phyloP scores from a whole-genome alignment of 768 basidiomycete genomes.

The Dacryopinax spathularia region DNA sequence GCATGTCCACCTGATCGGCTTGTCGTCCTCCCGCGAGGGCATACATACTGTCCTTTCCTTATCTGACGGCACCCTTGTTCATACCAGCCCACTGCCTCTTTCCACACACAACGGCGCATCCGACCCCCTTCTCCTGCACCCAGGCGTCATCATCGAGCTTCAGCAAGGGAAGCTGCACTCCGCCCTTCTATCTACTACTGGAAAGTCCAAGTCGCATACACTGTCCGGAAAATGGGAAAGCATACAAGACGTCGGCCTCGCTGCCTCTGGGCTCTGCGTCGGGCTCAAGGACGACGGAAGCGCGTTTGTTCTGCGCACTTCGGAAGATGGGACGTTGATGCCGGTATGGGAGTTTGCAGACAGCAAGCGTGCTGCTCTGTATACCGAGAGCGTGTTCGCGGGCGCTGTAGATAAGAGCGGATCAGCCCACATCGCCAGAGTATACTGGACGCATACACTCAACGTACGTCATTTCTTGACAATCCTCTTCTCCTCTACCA shows the following conservation, averaged over 20 bases:
- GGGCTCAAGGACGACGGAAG: conserved; percentile 42
- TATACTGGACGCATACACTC: conserved; percentile 49
- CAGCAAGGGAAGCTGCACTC: conserved; percentile 38
- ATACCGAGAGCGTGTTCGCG: conserved; percentile 40
- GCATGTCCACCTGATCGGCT: conserved; percentile 37
- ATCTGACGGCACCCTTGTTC: not conserved
- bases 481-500: conserved; percentile 16
- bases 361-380: conserved; percentile 22
- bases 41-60: not conserved
- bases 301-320: conserved; percentile 40
- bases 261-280: conserved; percentile 43
- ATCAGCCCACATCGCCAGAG: conserved; percentile 41
- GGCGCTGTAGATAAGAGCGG: conserved; percentile 41
- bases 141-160: conserved; percentile 30
- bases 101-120: conserved; percentile 24
- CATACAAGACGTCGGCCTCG: conserved; percentile 49
- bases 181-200: conserved; percentile 36
- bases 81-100: conserved; percentile 13
- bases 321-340: conserved; percentile 29
- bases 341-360: conserved; percentile 42
- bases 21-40: conserved; percentile 18
- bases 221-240: conserved; percentile 31
- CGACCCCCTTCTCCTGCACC: not conserved
- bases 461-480: conserved; percentile 30
- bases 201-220: conserved; percentile 30